Base-by-base conservation (phyloP, 176 grass and related monocot species). In the Cymbopogon citratus region DNA sequence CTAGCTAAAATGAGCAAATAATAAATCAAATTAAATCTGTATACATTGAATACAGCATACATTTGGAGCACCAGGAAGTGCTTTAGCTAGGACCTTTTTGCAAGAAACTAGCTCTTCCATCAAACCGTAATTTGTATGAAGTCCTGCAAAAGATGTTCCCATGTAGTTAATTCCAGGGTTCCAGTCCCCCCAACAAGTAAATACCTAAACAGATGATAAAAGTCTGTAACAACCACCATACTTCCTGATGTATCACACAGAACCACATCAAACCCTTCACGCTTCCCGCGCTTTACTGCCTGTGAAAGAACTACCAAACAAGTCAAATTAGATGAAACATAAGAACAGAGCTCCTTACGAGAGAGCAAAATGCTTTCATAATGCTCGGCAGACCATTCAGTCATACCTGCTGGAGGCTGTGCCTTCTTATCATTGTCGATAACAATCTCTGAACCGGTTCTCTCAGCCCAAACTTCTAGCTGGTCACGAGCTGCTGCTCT, bases 181-280 rank as follows among this genome's bases (percentile, higher is more conserved):
- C n/a, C n/a, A n/a, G n/a, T n/a, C n/a, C 18, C 36, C 9, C 2
- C 28, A 25, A 40, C 34, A 72, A 60, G 26, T 34, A 85, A 82
- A 27, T 7, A 70, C 43, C 57, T 40, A 75, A 39, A 63, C 3
- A 85, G 63, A 56, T 52, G 33, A 28, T 69, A 60, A 9, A 57
- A 76, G 41, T 71, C 7, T 81, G 43, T 33, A 84, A 78, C 7
- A 80, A 82, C 77, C 54, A 73, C 64, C 92, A n/a, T 90, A 98
- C 92, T 87, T 93, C 96, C 96, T 81, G 96, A 98, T 27, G 96
- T 98, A 85, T 98, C 96, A 80, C 96, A 98, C 21, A 98, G 76
- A 59, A 98, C 84, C 19, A 98, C 83, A 83, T 98, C 96, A 91
- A 84, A 98, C 2, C 82, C 85, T 86, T 95, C 85, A 43, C 83